phyloP scores from a whole-genome alignment of 306 rosid genomes.

The Astragalus membranaceus region DNA sequence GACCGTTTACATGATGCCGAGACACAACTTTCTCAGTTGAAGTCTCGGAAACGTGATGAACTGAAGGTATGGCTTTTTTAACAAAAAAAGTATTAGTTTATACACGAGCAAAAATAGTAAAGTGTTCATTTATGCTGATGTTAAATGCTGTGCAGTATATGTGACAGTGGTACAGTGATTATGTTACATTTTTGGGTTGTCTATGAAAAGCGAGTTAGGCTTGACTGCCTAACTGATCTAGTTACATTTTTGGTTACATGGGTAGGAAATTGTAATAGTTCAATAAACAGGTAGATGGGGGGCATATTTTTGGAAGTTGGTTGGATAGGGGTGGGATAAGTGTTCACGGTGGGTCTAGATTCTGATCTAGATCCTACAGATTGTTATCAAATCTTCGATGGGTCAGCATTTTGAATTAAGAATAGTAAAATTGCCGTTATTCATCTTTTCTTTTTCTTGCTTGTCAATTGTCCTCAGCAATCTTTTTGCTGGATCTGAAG shows the following conservation, averaged over 20 bases:
- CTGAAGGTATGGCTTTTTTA: constrained; percentile 52
- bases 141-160: not conserved
- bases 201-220: not conserved
- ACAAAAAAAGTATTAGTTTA: not conserved
- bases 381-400: too few species aligned
- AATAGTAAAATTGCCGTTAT: too few species aligned
- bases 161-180: not conserved
- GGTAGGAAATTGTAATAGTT: not conserved
- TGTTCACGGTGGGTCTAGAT: too few species aligned
- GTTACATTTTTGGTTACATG: not conserved
- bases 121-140: not conserved
- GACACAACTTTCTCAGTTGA: constrained; percentile 73
- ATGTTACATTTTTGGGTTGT: not conserved
- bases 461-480: not conserved
- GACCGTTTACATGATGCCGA: constrained; percentile 94
- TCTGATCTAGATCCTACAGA: too few species aligned
- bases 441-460: not conserved
- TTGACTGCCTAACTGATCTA: not conserved
- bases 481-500: not conserved
- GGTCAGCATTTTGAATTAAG: too few species aligned
- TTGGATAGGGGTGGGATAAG: too few species aligned
- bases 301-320: too few species aligned
- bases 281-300: too few species aligned
- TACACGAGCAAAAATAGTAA: not conserved
- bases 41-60: constrained; percentile 94